Conservation (phyloP, 768 basidiomycete genomes). For the Vararia minispora region DNA sequence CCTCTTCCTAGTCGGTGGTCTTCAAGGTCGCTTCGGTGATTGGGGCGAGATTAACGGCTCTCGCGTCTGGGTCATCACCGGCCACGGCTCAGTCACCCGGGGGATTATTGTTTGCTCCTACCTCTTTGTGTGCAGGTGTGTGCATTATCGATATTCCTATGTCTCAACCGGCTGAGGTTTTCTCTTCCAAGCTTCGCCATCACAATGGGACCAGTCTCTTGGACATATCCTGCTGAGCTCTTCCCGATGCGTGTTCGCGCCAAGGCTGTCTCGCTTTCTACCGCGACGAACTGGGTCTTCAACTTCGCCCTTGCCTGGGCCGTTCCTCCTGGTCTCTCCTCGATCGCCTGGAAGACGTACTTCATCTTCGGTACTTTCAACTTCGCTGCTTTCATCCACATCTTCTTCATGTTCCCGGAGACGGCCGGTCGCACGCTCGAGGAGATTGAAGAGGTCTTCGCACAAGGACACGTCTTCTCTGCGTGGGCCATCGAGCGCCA, state of each 20-base stretch:
- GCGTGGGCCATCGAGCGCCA: constrained; percentile 59
- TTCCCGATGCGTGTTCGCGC: constrained; percentile 78
- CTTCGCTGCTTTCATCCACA: constrained; percentile 57
- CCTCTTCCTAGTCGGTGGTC: constrained; percentile 66
- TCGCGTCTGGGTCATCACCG: constrained; percentile 50
- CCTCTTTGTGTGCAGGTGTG: constrained; percentile 57
- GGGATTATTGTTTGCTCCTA: constrained; percentile 72
- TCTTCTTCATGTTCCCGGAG: constrained; percentile 76
- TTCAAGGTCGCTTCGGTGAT: constrained; percentile 55
- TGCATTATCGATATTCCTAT: no score
- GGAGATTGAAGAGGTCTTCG: constrained; percentile 72
- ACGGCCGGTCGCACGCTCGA: constrained; percentile 64
- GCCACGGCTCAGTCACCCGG: constrained; percentile 45
- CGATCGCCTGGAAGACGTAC: constrained; percentile 66
- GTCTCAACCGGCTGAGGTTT: constrained; percentile 38
- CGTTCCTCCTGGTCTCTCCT: constrained; percentile 57
- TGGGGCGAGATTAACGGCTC: constrained; percentile 39
- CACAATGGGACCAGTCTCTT: constrained; percentile 66
- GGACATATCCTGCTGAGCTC: constrained; percentile 66
- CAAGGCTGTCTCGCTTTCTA: constrained; percentile 72
- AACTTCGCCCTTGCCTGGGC: constrained; percentile 25
- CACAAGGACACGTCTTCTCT: constrained; percentile 52
- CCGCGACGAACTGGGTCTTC: constrained; percentile 19
- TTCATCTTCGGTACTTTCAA: constrained; percentile 75
- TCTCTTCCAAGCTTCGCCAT: constrained; percentile 32